Base-by-base conservation (phyloP, 2,329 filamentous ascomycete genomes). In the Calycina herbarum region DNA sequence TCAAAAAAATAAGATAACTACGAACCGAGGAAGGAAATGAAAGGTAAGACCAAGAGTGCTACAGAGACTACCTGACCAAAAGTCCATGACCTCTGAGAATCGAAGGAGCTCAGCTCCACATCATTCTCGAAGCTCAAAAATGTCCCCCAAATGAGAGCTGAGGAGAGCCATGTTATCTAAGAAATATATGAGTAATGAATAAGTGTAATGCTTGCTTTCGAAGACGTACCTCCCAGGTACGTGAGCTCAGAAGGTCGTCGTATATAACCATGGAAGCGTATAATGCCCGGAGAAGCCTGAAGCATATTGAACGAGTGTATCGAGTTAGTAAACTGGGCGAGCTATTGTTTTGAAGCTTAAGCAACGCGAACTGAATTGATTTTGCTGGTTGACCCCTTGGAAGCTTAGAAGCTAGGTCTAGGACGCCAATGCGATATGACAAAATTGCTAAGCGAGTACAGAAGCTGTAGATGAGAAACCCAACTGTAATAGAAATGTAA, bases 171-270 rank as follows among this genome's bases (percentile, higher is more conserved):
- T 3, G 59, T 61, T 27, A 61, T 31, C 59, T 61, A 11, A 35
- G 20, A 45, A 38, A 54, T 33, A 31, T 51, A 61, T 20, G 4
- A 33, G 17, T n/a, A 20, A 6, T 24, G 3, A 2, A 20, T 24
- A 51, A 10, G 51, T 35, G 10, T 2, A 35, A 35, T 11, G 33
- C 8, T 1, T 35, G 2, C 33, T 35, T 35, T 35, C 33, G 7
- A 35, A 35, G 33, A 35, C 54, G 5, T 64, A 64, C 62, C 56
- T 64, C 62, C 62, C 62, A 51, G 10, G 29, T 33, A 59, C 17
- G 40, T 29, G 56, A 64, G 6, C 27, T 27, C n/a, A 45, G 38
- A 29, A 59, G 31, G 11, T 59, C 51, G 17, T 58, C 45, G 7
- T 20, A 48, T 11, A 54, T 29, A 45, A 63, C 1, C 6, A 59